Evolutionary conservation across 169 alveolate species (phyloP).

Genomic region (Cryptosporidium canis): DNA sequence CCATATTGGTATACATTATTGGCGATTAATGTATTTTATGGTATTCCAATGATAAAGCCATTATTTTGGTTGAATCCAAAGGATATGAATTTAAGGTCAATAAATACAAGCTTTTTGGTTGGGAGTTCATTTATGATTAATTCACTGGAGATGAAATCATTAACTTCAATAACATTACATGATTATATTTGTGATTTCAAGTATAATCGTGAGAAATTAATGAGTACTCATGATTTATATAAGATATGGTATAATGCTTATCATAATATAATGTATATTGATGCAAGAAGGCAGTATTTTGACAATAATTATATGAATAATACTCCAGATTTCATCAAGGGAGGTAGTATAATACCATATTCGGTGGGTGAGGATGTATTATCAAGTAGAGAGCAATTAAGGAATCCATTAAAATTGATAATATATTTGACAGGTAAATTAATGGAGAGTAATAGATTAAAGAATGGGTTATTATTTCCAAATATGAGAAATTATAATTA

Average conservation of each 20-base stretch:
- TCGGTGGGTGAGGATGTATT: neutral
- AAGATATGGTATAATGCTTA: slow-evolving; percentile 43
- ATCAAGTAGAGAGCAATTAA: slow-evolving; percentile 35
- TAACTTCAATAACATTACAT: neutral
- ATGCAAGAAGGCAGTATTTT: slow-evolving; percentile 1
- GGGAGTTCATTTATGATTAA: slow-evolving; percentile 52
- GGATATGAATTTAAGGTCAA: slow-evolving; percentile 22
- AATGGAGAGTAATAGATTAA: neutral
- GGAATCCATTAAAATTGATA: neutral
- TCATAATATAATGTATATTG: neutral
- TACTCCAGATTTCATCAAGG: slow-evolving; percentile 61
- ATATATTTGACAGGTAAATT: slow-evolving; percentile 38
- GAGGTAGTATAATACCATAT: slow-evolving; percentile 47
- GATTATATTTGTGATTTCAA: neutral
- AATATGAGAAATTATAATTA: neutral
- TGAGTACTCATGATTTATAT: neutral
- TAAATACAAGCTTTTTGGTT: slow-evolving; percentile 41
- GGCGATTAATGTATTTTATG: slow-evolving; percentile 13
- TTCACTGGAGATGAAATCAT: neutral
- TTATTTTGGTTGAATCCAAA: slow-evolving; percentile 46
- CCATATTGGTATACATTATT: slow-evolving; percentile 72
- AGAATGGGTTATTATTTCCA: neutral
- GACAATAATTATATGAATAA: neutral
- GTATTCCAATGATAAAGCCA: slow-evolving; percentile 66
- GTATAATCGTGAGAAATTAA: neutral